Evolutionary conservation across 192 early-diverging fungal species (phyloP).

Genomic region (Globomyces pollinis-pini): DNA sequence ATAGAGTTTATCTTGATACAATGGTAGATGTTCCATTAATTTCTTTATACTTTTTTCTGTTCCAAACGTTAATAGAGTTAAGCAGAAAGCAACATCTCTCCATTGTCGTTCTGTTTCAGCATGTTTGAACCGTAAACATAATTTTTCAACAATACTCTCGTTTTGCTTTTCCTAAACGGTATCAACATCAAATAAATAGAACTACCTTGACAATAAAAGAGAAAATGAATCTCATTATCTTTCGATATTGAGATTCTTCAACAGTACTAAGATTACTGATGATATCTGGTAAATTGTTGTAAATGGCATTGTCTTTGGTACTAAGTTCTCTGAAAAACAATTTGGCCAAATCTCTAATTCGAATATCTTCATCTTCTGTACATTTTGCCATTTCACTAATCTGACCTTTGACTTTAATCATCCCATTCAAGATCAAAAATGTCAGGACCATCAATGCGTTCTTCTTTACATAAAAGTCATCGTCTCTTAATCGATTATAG

Average conservation of each 20-base stretch:
- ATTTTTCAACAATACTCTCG: slow-evolving; percentile 92
- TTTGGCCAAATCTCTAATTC: slow-evolving; percentile 86
- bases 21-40: slow-evolving; percentile 72
- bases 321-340: slow-evolving; percentile 95
- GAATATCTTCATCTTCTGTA: slow-evolving; percentile 68
- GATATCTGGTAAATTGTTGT: slow-evolving; percentile 99
- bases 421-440: slow-evolving; percentile 94
- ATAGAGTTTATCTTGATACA: slow-evolving; percentile 88
- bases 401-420: slow-evolving; percentile 99
- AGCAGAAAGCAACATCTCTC: slow-evolving; percentile 89
- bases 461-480: slow-evolving; percentile 77
- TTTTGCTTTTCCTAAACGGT: slow-evolving; percentile 74
- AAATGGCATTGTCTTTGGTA: slow-evolving; percentile 95
- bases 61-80: slow-evolving; percentile 82
- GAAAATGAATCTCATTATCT: slow-evolving; percentile 94
- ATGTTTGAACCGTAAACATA: slow-evolving; percentile 89
- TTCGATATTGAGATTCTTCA: slow-evolving; percentile 73
- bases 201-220: slow-evolving; percentile 80
- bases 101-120: slow-evolving; percentile 70
- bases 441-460: slow-evolving; percentile 98
- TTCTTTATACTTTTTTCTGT: slow-evolving; percentile 79
- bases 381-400: slow-evolving; percentile 98
- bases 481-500: slow-evolving; percentile 81
- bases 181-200: slow-evolving; percentile 7
- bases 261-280: slow-evolving; percentile 81